Conservation (phyloP, 768 basidiomycete species). For the Xerocomus potaroensis region DNA sequence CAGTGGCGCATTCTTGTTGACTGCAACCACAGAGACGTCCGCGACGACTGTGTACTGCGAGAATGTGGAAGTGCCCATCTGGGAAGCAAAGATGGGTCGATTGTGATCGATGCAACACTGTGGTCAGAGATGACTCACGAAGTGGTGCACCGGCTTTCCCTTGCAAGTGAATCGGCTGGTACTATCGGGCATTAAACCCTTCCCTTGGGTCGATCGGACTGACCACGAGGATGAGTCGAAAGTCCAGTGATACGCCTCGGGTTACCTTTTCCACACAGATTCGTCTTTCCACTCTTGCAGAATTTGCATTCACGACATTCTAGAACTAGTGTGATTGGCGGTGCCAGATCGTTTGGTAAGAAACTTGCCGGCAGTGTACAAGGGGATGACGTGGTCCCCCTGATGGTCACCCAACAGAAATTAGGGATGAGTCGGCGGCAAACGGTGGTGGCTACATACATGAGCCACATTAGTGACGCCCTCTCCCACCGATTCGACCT, state of each 20-base stretch:
- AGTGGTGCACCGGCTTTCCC: constrained; percentile 85
- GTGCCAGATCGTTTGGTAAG: not conserved
- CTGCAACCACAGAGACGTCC: constrained; percentile 92
- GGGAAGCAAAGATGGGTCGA: not conserved
- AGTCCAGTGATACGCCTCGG: not conserved
- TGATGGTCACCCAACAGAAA: constrained; percentile 14
- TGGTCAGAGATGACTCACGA: constrained; percentile 58
- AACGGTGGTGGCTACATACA: constrained; percentile 30
- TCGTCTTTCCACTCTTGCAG: constrained; percentile 97
- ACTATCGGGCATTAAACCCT: constrained; percentile 92
- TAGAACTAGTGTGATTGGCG: constrained; percentile 23
- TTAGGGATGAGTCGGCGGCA: not conserved
- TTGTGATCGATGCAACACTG: not conserved
- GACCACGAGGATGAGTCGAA: constrained; percentile 4
- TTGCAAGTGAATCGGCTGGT: constrained; percentile 85
- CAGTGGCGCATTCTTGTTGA: constrained; percentile 80
- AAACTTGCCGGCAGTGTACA: constrained; percentile 83
- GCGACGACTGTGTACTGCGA: constrained; percentile 99
- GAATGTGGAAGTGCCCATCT: constrained; percentile 99
- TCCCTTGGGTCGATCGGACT: constrained; percentile 92
- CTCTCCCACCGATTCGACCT: constrained; percentile 98
- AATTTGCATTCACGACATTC: constrained; percentile 98
- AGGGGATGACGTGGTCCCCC: constrained; percentile 97
- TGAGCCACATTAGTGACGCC: constrained; percentile 79
- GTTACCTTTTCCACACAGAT: constrained; percentile 90